Conservation (phyloP, 176 grass and related monocot genomes). For the Stipa capillata region DNA sequence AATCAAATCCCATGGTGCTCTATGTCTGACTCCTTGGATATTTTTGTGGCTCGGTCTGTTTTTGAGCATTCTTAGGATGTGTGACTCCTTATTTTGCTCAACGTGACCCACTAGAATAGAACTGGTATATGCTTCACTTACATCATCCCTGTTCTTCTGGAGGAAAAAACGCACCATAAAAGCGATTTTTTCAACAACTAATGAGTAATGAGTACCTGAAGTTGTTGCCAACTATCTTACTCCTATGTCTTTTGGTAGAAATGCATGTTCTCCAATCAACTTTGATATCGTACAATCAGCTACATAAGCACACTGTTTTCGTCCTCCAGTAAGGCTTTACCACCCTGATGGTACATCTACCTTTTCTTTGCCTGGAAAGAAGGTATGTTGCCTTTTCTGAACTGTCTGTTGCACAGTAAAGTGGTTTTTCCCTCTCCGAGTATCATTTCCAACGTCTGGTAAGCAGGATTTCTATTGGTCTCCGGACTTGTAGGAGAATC, state of each 20-base stretch:
- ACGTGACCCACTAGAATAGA: background rate
- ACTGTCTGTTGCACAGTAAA: background rate
- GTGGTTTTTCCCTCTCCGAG: no score
- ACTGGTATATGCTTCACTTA: background rate
- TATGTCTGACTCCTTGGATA: background rate
- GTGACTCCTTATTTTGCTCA: background rate
- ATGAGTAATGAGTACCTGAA: background rate
- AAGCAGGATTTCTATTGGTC: background rate
- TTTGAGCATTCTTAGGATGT: slow-evolving; percentile 7
- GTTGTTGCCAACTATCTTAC: background rate
- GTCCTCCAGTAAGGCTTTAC: background rate
- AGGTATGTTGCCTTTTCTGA: background rate
- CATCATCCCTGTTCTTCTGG: background rate
- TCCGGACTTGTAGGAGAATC: background rate
- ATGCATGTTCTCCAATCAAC: background rate
- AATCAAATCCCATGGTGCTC: background rate
- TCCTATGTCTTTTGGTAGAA: slow-evolving; percentile 8
- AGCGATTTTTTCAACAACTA: background rate
- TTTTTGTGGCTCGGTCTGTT: background rate
- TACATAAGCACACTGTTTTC: background rate
- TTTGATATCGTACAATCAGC: background rate
- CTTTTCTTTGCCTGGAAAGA: background rate
- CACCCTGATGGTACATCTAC: background rate
- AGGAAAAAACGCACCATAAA: background rate
- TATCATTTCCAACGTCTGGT: background rate